These are phyloP conservation scores for Geopyxis carbonaria DNA, from an alignment of 495 filamentous ascomycete species.

Conservation along the genomic window DNA sequence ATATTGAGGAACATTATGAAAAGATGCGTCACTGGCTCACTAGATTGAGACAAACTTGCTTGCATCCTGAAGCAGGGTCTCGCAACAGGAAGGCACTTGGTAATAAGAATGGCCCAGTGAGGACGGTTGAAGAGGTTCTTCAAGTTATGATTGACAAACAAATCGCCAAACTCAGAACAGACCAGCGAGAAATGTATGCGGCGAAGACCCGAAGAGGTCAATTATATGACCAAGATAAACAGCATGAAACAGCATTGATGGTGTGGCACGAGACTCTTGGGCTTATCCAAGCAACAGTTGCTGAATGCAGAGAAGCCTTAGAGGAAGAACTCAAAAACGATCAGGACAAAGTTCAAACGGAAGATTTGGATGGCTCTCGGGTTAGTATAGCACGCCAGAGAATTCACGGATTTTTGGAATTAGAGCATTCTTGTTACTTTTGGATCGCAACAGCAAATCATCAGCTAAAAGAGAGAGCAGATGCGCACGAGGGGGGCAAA, in stretches of 20 bases:
- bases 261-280: conserved; percentile 48
- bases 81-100: conserved; percentile 54
- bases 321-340: conserved; percentile 31
- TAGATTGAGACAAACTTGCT: conserved; percentile 56
- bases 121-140: conserved; percentile 71
- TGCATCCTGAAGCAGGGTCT: conserved; percentile 64
- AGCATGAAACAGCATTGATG: conserved; percentile 39
- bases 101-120: conserved; percentile 42
- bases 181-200: conserved; percentile 48
- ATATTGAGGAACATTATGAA: conserved; percentile 36
- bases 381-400: conserved; percentile 35
- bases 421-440: conserved; percentile 68
- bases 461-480: conserved; percentile 55
- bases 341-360: conserved; percentile 30
- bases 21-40: conserved; percentile 42
- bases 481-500: conserved; percentile 47
- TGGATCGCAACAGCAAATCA: conserved; percentile 48
- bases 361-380: conserved; percentile 20
- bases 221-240: conserved; percentile 28
- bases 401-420: conserved; percentile 53
- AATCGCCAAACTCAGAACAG: conserved; percentile 40
- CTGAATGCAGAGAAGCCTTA: conserved; percentile 47
- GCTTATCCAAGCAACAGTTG: conserved; percentile 39
- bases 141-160: conserved; percentile 78
- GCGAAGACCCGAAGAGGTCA: conserved; percentile 52